Percentiles rank a stretch among this genome's conserved stretches.
These are phyloP conservation scores for Yamadazyma conglobata DNA, from an alignment of 1,139 yeast species.

Conservation along the genomic window DNA sequence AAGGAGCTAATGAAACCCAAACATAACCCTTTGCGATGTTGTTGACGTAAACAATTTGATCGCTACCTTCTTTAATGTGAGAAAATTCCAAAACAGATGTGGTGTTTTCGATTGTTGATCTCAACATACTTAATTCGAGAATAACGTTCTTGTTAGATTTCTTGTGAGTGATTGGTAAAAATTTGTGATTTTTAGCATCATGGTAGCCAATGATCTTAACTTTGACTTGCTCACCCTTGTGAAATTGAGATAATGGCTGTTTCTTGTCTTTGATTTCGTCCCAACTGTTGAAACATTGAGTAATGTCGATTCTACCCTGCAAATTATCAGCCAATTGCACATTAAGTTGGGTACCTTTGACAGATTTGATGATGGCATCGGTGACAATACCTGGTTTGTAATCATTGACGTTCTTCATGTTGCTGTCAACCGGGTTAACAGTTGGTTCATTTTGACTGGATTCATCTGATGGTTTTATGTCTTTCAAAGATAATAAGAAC, in stretches of 20 bases:
- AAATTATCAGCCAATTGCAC: conserved; percentile 75
- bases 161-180: conserved; percentile 65
- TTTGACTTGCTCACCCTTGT: conserved; percentile 53
- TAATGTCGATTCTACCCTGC: conserved; percentile 76
- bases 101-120: conserved; percentile 23
- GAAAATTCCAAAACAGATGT: conserved; percentile 29
- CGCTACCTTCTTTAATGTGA: conserved; percentile 40
- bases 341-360: conserved; percentile 73
- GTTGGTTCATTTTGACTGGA: conserved; percentile 22
- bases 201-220: conserved; percentile 77
- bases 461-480: conserved; percentile 19
- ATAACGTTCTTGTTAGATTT: conserved; percentile 51
- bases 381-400: conserved; percentile 59
- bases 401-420: conserved; percentile 48
- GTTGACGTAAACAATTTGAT: conserved; percentile 51
- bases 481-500: conserved; percentile 61
- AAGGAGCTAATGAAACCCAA: conserved; percentile 72
- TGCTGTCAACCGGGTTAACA: conserved; percentile 59
- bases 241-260: conserved; percentile 60
- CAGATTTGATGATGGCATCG: conserved; percentile 56
- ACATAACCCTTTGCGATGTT: conserved; percentile 50
- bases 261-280: conserved; percentile 55
- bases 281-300: conserved; percentile 59
- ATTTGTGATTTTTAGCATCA: conserved; percentile 67
- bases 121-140: conserved; percentile 62